Percentiles rank a stretch among this genome's conserved stretches.
Evolutionary conservation across 768 basidiomycete species (phyloP).

Genomic region (Boletus pseudopeckii): DNA sequence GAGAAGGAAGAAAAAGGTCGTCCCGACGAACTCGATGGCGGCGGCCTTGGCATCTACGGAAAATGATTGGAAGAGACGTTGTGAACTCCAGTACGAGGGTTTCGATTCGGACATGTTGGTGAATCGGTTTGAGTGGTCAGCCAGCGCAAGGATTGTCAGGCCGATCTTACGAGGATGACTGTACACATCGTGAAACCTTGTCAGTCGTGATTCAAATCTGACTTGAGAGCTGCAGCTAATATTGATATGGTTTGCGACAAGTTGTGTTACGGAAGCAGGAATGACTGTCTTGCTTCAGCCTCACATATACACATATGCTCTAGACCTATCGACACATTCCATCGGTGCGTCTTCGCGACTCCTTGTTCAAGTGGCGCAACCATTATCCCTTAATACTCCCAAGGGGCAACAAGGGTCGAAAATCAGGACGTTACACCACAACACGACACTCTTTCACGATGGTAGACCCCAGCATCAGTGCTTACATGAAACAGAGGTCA

Average conservation of each 20-base stretch:
- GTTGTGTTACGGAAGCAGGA: too few relatives aligned
- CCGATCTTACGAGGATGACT: background rate
- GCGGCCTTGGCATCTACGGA: slow-evolving; percentile 46
- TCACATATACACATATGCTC: too few relatives aligned
- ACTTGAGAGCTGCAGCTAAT: background rate
- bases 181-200: background rate
- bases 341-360: too few relatives aligned
- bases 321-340: too few relatives aligned
- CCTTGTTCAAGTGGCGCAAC: too few relatives aligned
- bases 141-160: background rate
- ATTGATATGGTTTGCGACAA: background rate
- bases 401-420: too few relatives aligned
- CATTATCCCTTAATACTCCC: too few relatives aligned
- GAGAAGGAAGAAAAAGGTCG: slow-evolving; percentile 60
- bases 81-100: slow-evolving; percentile 22
- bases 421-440: too few relatives aligned
- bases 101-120: slow-evolving; percentile 11
- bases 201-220: background rate
- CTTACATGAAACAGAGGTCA: too few relatives aligned
- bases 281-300: too few relatives aligned
- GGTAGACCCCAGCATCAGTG: too few relatives aligned
- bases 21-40: slow-evolving; percentile 56
- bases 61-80: slow-evolving; percentile 28
- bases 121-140: background rate
- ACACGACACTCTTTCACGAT: too few relatives aligned